These are phyloP conservation scores for Phytophthora foliorum DNA, from an alignment of 352 stramenopile species.

Conservation along the genomic window DNA sequence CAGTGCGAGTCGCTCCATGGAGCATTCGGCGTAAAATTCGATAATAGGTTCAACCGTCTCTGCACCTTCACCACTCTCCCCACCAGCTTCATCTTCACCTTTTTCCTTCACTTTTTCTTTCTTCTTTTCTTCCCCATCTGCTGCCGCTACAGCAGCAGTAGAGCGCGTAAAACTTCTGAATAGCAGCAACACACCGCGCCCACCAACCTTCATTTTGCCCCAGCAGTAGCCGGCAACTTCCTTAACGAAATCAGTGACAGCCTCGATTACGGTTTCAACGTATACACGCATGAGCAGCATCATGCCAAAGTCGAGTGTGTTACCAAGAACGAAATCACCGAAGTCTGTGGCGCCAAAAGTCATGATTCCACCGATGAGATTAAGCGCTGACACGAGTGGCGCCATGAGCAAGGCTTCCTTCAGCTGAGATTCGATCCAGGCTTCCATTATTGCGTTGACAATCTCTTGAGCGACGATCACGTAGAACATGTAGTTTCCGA, in stretches of 20 bases:
- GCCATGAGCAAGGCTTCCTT: constrained; percentile 93
- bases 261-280: constrained; percentile 84
- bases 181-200: constrained; percentile 42
- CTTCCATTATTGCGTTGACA: constrained; percentile 88
- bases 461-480: constrained; percentile 95
- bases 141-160: constrained; percentile 32
- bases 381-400: constrained; percentile 92
- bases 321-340: constrained; percentile 96
- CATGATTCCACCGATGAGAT: constrained; percentile 93
- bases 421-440: constrained; percentile 92
- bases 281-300: constrained; percentile 96
- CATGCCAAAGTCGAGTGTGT: constrained; percentile 96
- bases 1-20: constrained; percentile 92
- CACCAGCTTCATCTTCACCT: constrained; percentile 50
- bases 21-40: constrained; percentile 93
- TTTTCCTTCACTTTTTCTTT: constrained; percentile 44
- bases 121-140: constrained; percentile 27
- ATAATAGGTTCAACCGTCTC: constrained; percentile 98
- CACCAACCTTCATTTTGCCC: constrained; percentile 51
- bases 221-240: constrained; percentile 48
- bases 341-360: constrained; percentile 97
- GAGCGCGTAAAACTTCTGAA: constrained; percentile 69
- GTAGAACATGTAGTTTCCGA: constrained; percentile 97
- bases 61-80: constrained; percentile 57
- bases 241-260: constrained; percentile 72